These are phyloP conservation scores for Dichomitus squalens DNA, from an alignment of 1,284 basidiomycete genomes.

Conservation along the genomic window DNA sequence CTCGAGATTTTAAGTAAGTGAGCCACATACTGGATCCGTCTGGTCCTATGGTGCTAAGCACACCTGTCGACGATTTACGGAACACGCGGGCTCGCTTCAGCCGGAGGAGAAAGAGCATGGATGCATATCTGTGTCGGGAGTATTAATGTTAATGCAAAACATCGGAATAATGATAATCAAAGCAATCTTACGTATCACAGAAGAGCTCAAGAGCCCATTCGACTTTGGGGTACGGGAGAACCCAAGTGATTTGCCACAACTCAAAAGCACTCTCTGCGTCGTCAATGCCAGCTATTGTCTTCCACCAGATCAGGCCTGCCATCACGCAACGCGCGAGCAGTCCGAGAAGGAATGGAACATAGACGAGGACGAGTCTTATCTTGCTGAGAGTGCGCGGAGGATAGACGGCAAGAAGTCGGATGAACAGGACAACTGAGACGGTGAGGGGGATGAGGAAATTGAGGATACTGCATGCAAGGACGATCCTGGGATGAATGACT, in stretches of 20 bases:
- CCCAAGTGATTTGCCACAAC: background rate
- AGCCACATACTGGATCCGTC: background rate
- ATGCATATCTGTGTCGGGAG: background rate
- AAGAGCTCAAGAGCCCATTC: slow-evolving; percentile 32
- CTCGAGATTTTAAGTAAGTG: background rate
- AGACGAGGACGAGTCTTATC: background rate
- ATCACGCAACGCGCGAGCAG: background rate
- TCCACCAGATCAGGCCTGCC: background rate
- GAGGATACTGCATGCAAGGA: too few species aligned
- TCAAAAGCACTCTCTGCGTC: background rate
- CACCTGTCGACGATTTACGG: background rate
- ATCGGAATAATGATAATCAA: too few species aligned
- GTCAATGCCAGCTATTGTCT: background rate
- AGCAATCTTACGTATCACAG: slow-evolving; percentile 23
- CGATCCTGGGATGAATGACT: too few species aligned
- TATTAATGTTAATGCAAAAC: too few species aligned
- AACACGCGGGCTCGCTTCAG: background rate
- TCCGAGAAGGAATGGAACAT: background rate
- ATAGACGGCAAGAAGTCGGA: slow-evolving; percentile 29
- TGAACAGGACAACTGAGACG: slow-evolving; percentile 26
- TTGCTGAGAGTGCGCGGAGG: slow-evolving; percentile 9
- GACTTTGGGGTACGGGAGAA: slow-evolving; percentile 21
- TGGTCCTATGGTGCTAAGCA: background rate
- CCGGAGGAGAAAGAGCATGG: background rate
- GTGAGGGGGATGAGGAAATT: slow-evolving; percentile 17